These are phyloP conservation scores for Pseudozyma tsukubaensis DNA, from an alignment of 1,284 basidiomycete species.

Conservation along the genomic window DNA sequence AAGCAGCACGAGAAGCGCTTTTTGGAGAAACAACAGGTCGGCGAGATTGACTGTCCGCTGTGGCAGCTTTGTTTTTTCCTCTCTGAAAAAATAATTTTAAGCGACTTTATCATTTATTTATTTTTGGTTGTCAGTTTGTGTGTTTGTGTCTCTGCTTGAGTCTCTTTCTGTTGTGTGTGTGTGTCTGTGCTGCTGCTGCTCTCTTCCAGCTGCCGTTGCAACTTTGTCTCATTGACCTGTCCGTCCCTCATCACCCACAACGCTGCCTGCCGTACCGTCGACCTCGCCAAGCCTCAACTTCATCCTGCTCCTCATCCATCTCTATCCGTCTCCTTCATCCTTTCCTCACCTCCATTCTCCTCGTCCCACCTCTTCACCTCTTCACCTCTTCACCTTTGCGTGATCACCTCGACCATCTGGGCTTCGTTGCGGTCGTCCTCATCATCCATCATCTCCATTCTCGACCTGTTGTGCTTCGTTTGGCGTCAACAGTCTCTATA, in stretches of 20 bases:
- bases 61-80: background rate
- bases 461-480: too few relatives aligned
- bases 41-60: background rate
- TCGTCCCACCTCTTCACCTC: background rate
- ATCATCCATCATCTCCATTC: background rate
- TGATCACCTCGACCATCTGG: background rate
- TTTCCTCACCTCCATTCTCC: too few relatives aligned
- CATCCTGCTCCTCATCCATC: constrained; percentile 2
- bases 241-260: background rate
- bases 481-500: too few relatives aligned
- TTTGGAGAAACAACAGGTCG: too few relatives aligned
- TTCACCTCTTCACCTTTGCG: background rate
- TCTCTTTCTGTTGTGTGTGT: background rate
- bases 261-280: background rate
- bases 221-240: background rate
- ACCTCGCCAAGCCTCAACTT: background rate
- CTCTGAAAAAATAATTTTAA: too few relatives aligned
- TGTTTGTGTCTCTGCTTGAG: background rate
- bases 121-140: background rate
- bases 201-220: background rate
- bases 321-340: too few relatives aligned
- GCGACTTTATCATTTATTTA: background rate
- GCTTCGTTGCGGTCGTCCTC: too few relatives aligned
- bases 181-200: background rate
- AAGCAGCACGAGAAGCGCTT: too few relatives aligned